Evolutionary conservation across 345 rosid genomes (phyloP).

Genomic region (Lagerstroemia speciosa): DNA sequence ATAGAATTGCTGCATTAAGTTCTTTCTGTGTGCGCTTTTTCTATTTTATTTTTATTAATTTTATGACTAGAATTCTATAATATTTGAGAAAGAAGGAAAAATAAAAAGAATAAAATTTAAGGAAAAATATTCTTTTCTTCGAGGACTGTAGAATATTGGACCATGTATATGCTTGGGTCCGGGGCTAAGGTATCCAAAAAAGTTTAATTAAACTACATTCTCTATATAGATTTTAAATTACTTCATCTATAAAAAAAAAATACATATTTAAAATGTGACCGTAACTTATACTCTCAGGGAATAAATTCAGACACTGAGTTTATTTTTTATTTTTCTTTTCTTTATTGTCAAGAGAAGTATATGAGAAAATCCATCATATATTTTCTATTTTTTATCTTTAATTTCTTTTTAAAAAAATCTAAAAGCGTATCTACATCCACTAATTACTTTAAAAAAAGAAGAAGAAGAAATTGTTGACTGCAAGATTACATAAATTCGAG

Average conservation of each 20-base stretch:
- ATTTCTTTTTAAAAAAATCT: background rate
- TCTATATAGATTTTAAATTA: background rate
- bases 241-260: too few relatives aligned
- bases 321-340: background rate
- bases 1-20: background rate
- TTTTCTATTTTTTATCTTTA: background rate
- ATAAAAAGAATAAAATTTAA: background rate
- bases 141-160: background rate
- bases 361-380: background rate
- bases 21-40: background rate
- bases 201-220: background rate
- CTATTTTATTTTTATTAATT: background rate
- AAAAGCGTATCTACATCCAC: background rate
- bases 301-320: background rate
- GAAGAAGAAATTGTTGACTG: too few relatives aligned
- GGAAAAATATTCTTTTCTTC: constrained; percentile 5
- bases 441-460: too few relatives aligned
- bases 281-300: background rate
- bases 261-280: too few relatives aligned
- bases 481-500: too few relatives aligned
- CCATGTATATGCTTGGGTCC: background rate
- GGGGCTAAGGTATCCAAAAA: background rate
- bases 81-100: too few relatives aligned
- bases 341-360: background rate
- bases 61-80: too few relatives aligned